These are phyloP conservation scores for Ostreobium quekettii DNA, from an alignment of 139 green algal species.

Conservation along the genomic window DNA sequence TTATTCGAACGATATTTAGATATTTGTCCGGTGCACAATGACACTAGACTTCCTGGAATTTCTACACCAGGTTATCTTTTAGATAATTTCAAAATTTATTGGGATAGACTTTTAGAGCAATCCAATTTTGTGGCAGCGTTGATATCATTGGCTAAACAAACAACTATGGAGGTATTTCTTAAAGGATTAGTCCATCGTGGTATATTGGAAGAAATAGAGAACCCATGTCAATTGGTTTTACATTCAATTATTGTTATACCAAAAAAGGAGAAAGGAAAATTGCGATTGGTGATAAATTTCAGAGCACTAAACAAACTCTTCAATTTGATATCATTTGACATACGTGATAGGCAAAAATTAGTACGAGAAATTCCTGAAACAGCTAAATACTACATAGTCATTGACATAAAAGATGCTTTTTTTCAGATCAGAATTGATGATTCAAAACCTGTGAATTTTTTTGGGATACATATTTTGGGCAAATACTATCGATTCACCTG, in stretches of 20 bases:
- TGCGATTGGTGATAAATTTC: conserved; percentile 4
- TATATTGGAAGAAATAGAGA: background rate
- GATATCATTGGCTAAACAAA: background rate
- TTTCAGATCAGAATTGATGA: conserved; percentile 8
- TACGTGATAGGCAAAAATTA: background rate
- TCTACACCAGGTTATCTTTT: background rate
- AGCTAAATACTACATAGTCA: background rate
- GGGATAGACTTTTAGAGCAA: conserved; percentile 4
- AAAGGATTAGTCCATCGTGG: background rate
- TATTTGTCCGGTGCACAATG: conserved; percentile 2
- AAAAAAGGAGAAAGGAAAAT: background rate
- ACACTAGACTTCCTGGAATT: background rate
- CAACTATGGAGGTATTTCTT: background rate
- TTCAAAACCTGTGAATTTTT: no score
- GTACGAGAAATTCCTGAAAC: background rate
- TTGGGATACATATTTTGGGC: no score
- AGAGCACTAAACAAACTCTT: conserved; percentile 6
- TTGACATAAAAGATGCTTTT: conserved; percentile 17
- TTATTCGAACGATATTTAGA: conserved; percentile 8
- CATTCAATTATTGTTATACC: conserved; percentile 6
- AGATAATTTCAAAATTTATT: conserved; percentile 10
- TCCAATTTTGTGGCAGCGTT: conserved; percentile 5
- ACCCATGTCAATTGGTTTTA: background rate
- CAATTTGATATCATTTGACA: background rate
- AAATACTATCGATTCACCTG: no score